Evolutionary conservation across 129 eudicot species (phyloP), one percentile per base, ranked within the genome.

Genomic region (Lactuca sativa): DNA sequence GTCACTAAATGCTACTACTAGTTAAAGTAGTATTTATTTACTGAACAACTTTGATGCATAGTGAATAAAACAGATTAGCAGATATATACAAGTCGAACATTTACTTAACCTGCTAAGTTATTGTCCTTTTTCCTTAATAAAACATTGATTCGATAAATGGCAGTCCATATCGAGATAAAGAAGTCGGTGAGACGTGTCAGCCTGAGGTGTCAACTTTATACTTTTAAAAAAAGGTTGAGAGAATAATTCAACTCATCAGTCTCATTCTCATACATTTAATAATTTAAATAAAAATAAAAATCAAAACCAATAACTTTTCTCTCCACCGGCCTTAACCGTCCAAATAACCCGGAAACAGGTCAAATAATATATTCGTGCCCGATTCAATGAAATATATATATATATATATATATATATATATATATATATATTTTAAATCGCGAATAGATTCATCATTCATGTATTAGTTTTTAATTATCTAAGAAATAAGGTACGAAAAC

Each of bases 301-400:
- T 40, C 7, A 36, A 38, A 7, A 6, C 37, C 34, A 54, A 38
- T 53, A n/a, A 53, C 14, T 9, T 11, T 36, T 31, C 41, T 7
- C 47, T 71, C 67, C 56, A 73, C 71, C 71, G 64, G 64, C 70
- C 70, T 73, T 63, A 64, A 64, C 64, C 78, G 78, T 37, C 78
- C 78, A 55, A 37, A 54, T 48, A 51, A 64, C 15, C 63, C 34
- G 56, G 56, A 54, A 73, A 61, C 47, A 6, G 55, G 54, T 54
- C 30, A 6, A 9, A 53, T 61, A 15, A 3, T 31, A 61, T 62
- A 14, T 33, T 72, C 53, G 34, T 49, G 14, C 52, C 17, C 49
- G 15, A 34, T 72, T 59, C 68, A 37, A 21, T 6, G 40, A 43
- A 58, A 25, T 25, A 0, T 25, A 0, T 25, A 25, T 25, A 25